Conservation (phyloP, 768 basidiomycete species). For the Tephrocybe rancida region DNA sequence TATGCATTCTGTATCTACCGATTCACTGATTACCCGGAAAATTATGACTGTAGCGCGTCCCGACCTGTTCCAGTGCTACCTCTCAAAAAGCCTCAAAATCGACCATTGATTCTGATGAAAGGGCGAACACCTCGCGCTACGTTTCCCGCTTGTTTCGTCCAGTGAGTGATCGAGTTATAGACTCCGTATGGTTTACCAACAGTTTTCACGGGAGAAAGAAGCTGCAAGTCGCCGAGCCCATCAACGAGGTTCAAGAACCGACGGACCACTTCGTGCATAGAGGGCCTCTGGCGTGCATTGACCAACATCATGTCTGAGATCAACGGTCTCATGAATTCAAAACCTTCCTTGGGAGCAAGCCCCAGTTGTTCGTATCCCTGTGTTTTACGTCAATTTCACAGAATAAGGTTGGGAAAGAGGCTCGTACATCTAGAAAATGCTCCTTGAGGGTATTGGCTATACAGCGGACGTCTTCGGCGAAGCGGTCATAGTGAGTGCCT, state of each 20-base stretch:
- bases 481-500: not conserved
- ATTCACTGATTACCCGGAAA: too few species aligned
- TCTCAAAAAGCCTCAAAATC: too few species aligned
- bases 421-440: constrained; percentile 4
- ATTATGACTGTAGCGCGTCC: too few species aligned
- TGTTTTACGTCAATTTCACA: not conserved
- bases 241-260: constrained; percentile 2
- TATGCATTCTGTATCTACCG: too few species aligned
- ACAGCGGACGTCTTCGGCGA: constrained; percentile 6
- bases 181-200: not conserved
- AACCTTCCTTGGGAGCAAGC: constrained; percentile 5
- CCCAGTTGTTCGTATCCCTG: constrained; percentile 1
- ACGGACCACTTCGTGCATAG: constrained; percentile 2
- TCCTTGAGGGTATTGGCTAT: constrained; percentile 1
- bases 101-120: too few species aligned
- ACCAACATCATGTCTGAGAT: constrained; percentile 2
- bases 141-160: not conserved
- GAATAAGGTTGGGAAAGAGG: not conserved
- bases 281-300: not conserved
- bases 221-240: not conserved
- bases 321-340: constrained; percentile 6
- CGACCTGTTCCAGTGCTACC: too few species aligned
- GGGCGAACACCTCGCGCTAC: not conserved
- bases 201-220: not conserved
- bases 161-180: not conserved